Base-by-base conservation (phyloP, 2,329 filamentous ascomycete species). In the Penicillium olsonii region DNA sequence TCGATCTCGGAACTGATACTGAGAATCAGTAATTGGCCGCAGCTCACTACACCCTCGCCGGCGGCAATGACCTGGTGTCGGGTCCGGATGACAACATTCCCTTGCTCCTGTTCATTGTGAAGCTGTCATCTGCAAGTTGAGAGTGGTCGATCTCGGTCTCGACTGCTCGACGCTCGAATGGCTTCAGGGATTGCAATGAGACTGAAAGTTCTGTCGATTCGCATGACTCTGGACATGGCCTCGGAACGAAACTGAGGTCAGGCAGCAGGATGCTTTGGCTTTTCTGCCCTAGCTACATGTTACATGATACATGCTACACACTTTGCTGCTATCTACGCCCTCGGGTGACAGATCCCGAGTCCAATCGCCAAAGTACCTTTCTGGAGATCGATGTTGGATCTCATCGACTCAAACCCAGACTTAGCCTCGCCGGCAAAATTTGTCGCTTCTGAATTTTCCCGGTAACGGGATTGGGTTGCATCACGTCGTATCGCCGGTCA, bases 381-480 rank as follows among this genome's bases (percentile, higher is more conserved):
- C 20, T 40, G 45, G 14, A 56, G 56, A 61, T 61, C 55, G 52
- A 53, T 40, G 22, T 37, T 44, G 52, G 56, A 56, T 60, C 51
- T 52, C 37, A 35, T 10, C 37, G 38, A 37, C 20, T 17, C 37
- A 29, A 42, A 37, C 40, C 33, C 39, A 52, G 37, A 45, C 35
- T 27, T 18, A 47, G 41, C 33, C 44, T 37, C 15, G 29, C 15
- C 37, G 29, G 47, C 35, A 42, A 45, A 42, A 46, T 37, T 27
- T 42, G 43, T 26, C 43, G n/a, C 7, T 41, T 24, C 24, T 29
- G 26, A 45, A 54, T 59, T 54, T 55, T 56, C 58, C 55, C 58
- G 55, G 41, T 26, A 22, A 47, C 37, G 41, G 47, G 51, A 54
- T 59, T 55, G 48, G 55, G 57, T 62, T 63, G 59, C 59, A 59